Evolutionary conservation across 352 stramenopile species (phyloP).

Genomic region (Globisporangium ultimum): DNA sequence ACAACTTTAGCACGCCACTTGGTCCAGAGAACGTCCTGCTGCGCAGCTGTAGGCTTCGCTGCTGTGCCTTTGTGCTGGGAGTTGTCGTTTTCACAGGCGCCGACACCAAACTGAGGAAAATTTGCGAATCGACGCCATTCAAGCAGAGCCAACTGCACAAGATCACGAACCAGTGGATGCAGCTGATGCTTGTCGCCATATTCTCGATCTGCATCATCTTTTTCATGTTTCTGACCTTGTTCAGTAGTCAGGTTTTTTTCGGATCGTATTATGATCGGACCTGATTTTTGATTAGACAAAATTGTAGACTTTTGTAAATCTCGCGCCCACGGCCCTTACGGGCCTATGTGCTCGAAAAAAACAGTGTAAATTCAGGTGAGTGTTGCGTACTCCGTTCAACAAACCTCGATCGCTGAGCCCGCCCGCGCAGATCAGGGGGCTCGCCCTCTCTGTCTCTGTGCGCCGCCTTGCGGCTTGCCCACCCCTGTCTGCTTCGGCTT

Average conservation of each 20-base stretch:
- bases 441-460: too few species aligned
- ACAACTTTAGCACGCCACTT: conserved; percentile 22
- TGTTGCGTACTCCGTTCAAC: too few species aligned
- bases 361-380: too few species aligned
- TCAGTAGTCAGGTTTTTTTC: conserved; percentile 66
- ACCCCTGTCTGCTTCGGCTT: too few species aligned
- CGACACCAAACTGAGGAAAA: conserved; percentile 87
- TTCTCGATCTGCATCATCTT: conserved; percentile 58
- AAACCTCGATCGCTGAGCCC: too few species aligned
- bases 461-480: too few species aligned
- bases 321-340: too few species aligned
- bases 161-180: conserved; percentile 78
- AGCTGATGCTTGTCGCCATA: conserved; percentile 67
- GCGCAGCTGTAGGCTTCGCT: conserved; percentile 90
- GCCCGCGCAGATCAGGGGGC: too few species aligned
- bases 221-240: conserved; percentile 92
- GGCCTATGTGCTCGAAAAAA: too few species aligned
- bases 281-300: too few species aligned
- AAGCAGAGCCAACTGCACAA: conserved; percentile 84
- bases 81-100: conserved; percentile 93
- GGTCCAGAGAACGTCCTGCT: conserved; percentile 89
- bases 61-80: conserved; percentile 93
- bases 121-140: conserved; percentile 58
- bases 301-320: conserved; percentile 83
- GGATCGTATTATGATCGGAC: too few species aligned